Evolutionary conservation across 768 basidiomycete species (phyloP), one percentile per base, ranked within the genome.

Genomic region (Rossbeevera mucosa): DNA sequence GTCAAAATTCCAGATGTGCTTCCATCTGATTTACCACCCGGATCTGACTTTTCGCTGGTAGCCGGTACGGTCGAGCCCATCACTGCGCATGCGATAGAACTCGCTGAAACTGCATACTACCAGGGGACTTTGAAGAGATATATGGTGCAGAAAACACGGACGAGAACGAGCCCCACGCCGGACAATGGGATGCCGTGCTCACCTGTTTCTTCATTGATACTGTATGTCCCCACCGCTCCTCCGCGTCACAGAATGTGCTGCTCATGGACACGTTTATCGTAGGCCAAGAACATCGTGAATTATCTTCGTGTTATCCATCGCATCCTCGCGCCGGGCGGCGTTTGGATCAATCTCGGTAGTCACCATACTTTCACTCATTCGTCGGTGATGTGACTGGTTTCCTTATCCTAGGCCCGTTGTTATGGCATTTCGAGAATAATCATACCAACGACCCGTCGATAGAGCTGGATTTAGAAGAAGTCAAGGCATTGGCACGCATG

Each of bases 121-220:
- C 63, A 81, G 92, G 93, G 28, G 94, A 97, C 62, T 96, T 95
- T 62, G 90, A 93, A 61, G 94, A 94, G 60, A 84, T 95, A 16
- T 97, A 95, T 63, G 90, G 89, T 0, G 57, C 62, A 1, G 71
- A 73, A 21, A 74, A 79, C 9, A 70, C 73, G 36, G 71, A 78
- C 26, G 74, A 77, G 11, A 71, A 75, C 26, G 84, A 86, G 55
- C 82, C 85, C 4, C 89, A 92, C 47, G 72, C 79, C 2, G 91
- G 87, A 12, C 69, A 81, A 59, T 98, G 92, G 92, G 84, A 95
- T 58, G 89, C 88, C 0, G 79, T 98, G 7, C 68, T 96, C 57
- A 97, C 94, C 1, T 97, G 93, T 65, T 98, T 97, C 78, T 98
- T 97, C 75, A 86, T 98, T 46, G 94, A 99, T 64, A 96, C 94